Base-by-base conservation (phyloP, 129 eudicot genomes). In the Tagetes patula region DNA sequence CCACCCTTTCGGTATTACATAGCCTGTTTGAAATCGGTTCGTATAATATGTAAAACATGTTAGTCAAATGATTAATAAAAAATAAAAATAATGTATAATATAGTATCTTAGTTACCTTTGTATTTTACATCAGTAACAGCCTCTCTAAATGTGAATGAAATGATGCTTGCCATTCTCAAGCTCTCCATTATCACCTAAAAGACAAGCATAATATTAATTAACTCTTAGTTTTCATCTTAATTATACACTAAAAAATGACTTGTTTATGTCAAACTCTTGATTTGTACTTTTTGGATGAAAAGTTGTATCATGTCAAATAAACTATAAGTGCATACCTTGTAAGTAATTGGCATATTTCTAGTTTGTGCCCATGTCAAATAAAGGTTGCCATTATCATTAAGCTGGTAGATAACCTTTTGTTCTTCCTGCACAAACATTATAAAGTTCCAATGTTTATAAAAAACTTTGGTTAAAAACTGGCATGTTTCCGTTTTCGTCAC, bases 1-100 rank as follows among this genome's bases (percentile, higher is more conserved):
- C 97, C 97, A 92, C 20, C 97, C 97, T 83, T 92, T 88, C 6
- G 97, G 97, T 79, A 92, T 92, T 12, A 80, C 77, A 81, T 83
- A 92, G 33, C 97, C 96, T 92, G 92, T 54, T 65, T 27, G 43
- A 80, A 80, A 39, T 75, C 12, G 34, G 59, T 14, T 32, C 42
- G 39, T 78, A 65, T 42, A 78, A 40, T 78, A 39, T 64, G 82
- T 64, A 53, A 46, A 76, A 56, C 56, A 36, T 13, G 9, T 3
- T n/a, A n/a, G 27, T 13, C 31, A 13, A 42, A 42, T 42, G 46
- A 5, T 12, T 1, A 55, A 27, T 30, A 4, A 54, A 8, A 1
- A 5, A 4, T 34, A 20, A 14, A 54, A 6, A 20, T 6, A 54
- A 6, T 8, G 52, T n/a, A n/a, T n/a, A n/a, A n/a, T n/a, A n/a